These are phyloP conservation scores for Coix lacrymajobi DNA, from an alignment of 176 grass and related monocot species.

Conservation along the genomic window DNA sequence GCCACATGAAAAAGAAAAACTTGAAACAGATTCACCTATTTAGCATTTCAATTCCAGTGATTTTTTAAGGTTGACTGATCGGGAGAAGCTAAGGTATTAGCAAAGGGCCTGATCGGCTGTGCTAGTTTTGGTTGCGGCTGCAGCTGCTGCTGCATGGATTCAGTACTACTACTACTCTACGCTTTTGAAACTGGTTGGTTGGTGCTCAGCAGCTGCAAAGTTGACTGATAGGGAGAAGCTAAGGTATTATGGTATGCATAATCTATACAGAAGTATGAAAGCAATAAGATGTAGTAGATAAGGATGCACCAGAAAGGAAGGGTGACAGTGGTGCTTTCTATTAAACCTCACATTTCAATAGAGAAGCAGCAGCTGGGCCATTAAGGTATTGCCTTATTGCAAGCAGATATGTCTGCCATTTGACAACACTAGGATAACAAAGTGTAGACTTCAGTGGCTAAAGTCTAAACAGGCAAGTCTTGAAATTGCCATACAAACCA, in stretches of 20 bases:
- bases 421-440: neutral
- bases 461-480: neutral
- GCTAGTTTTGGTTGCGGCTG: neutral
- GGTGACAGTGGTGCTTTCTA: neutral
- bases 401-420: neutral
- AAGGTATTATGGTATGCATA: no score
- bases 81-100: neutral
- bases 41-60: neutral
- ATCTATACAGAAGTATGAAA: neutral
- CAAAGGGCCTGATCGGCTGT: neutral
- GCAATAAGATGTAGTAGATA: neutral
- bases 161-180: neutral
- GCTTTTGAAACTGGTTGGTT: neutral
- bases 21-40: neutral
- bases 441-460: neutral
- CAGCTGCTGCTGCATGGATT: neutral
- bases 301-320: conserved; percentile 9
- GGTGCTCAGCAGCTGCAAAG: neutral
- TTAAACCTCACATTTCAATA: neutral
- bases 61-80: neutral
- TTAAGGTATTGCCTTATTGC: neutral
- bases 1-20: neutral
- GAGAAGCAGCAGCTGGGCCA: neutral
- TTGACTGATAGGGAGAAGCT: no score
- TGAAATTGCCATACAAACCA: conserved; percentile 16